These are phyloP conservation scores for Mycena maculata DNA, from an alignment of 768 basidiomycete species.

Conservation along the genomic window DNA sequence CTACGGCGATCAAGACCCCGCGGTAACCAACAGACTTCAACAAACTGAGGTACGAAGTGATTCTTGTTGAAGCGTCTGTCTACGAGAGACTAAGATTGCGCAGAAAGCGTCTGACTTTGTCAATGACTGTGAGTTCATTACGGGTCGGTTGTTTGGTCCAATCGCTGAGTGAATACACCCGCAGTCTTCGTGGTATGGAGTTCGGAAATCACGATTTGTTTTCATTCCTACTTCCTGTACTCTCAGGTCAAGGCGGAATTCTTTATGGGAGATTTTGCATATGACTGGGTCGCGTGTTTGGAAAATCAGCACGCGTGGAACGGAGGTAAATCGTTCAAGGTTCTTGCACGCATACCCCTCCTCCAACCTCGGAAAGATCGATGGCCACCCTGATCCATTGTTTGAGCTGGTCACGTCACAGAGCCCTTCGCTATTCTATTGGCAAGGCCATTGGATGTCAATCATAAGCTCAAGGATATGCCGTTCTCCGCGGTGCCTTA, in stretches of 20 bases:
- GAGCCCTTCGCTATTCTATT: slow-evolving; percentile 14
- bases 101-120: too few species aligned
- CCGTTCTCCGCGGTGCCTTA: not conserved
- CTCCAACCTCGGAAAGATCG: not conserved
- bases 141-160: too few species aligned
- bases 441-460: slow-evolving; percentile 30
- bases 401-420: slow-evolving; percentile 19
- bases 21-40: too few species aligned
- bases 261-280: slow-evolving; percentile 29
- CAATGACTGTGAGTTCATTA: too few species aligned
- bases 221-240: too few species aligned
- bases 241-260: slow-evolving; percentile 24
- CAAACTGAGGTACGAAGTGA: too few species aligned
- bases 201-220: too few species aligned
- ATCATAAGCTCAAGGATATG: not conserved
- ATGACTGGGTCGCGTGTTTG: slow-evolving; percentile 28
- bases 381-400: slow-evolving; percentile 27
- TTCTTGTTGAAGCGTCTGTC: too few species aligned
- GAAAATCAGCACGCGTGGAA: slow-evolving; percentile 29
- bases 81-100: too few species aligned
- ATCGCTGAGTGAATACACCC: too few species aligned
- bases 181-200: too few species aligned
- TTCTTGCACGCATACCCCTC: slow-evolving; percentile 20
- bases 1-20: too few species aligned
- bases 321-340: slow-evolving; percentile 31